Conservation (phyloP, 1,139 yeast species). For the Arxiozyma heterogenica region DNA sequence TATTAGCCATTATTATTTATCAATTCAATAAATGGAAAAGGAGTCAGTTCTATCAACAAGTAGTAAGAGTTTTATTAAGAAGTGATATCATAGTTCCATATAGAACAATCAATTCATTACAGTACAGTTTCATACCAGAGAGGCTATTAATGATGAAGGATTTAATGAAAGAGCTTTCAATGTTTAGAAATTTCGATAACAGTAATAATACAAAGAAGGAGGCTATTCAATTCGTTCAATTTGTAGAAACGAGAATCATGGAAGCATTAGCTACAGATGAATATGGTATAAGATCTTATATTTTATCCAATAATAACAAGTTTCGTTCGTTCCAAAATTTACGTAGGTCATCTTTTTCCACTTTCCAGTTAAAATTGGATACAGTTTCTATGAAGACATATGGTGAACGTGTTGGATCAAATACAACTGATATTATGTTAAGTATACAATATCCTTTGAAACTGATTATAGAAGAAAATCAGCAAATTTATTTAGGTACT, state of each 20-base stretch:
- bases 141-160: constrained; percentile 3
- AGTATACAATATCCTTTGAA: constrained; percentile 7
- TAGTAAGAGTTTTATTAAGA: constrained; percentile 10
- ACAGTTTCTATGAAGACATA: neutral
- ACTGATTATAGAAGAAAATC: neutral
- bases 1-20: constrained; percentile 13
- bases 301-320: neutral
- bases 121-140: constrained; percentile 7
- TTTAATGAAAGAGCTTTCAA: neutral
- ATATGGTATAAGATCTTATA: constrained; percentile 4
- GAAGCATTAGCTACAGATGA: constrained; percentile 7
- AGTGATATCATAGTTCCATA: constrained; percentile 12
- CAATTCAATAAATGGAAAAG: constrained; percentile 19
- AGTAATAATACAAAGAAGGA: neutral
- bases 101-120: constrained; percentile 15
- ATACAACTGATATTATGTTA: constrained; percentile 4
- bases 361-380: constrained; percentile 2
- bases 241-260: constrained; percentile 6
- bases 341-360: neutral
- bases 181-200: neutral
- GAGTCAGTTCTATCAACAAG: constrained; percentile 9
- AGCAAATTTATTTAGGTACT: constrained; percentile 5
- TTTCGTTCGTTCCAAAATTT: neutral
- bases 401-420: constrained; percentile 1
- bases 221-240: neutral